Evolutionary conservation across 306 rosid genomes (phyloP), one percentile per base, ranked within the genome.

Genomic region (Lotus japonicus): DNA sequence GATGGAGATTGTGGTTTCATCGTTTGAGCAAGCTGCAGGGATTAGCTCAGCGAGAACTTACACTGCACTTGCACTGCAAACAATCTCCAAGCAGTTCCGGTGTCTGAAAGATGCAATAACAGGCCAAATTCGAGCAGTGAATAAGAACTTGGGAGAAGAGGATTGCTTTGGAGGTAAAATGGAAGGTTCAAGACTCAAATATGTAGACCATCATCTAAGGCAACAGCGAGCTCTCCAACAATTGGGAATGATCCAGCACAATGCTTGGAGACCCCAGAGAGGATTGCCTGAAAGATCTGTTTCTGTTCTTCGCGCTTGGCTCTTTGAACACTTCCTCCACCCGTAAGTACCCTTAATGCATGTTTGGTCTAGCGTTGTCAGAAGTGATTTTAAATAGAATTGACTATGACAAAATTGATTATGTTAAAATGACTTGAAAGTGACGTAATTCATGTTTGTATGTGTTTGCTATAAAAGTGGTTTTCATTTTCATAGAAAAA

Each of bases 191-290:
- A 77, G 96, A 56, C 87, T 95, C 14, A 95, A 95, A 70, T 95
- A 84, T 64, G 99, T 95, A 0, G 99, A 95, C 61, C 89, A 95
- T 72, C 99, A 95, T 21, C 82, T 95, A 10, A 61, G 99, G 44
- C 99, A 91, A 72, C 99, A 95, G n/a, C 70, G 99, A 54, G 92
- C 99, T 67, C 89, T 95, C 35, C 99, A 95, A 71, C 99, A 95
- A 31, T 83, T 95, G 89, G 99, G 99, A 73, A 88, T 95, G 99
- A 91, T 95, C 88, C 99, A 95, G 85, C 97, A 95, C 74, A 95
- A 95, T 71, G 99, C 99, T 69, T 95, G 99, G 99, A 88, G 99
- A 88, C 99, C 99, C 82, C 99, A 95, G 76, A 78, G 99, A 83
- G 99, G 99, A 36, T 79, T 95, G 79, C 99, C 99, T 0, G 99